Conservation (phyloP, 1,284 basidiomycete genomes). For the Chiua sp. region DNA sequence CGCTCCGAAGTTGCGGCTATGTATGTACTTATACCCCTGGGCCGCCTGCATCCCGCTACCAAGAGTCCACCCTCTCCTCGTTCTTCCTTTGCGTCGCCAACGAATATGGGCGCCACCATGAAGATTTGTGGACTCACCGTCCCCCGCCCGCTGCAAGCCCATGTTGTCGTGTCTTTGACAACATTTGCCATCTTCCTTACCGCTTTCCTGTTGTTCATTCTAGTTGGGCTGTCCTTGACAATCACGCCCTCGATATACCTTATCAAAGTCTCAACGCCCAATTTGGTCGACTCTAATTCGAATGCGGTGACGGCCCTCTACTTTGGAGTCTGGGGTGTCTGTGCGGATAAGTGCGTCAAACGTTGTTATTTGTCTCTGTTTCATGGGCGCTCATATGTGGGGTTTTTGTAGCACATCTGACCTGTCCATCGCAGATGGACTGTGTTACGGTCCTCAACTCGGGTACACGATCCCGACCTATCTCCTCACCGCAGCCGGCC, state of each 20-base stretch:
- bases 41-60: not conserved
- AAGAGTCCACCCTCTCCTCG: not conserved
- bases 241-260: slow-evolving; percentile 78
- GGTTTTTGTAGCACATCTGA: slow-evolving; percentile 13
- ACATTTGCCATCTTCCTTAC: slow-evolving; percentile 53
- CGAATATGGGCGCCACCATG: slow-evolving; percentile 21
- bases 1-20: not conserved
- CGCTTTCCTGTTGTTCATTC: slow-evolving; percentile 72
- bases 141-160: slow-evolving; percentile 46
- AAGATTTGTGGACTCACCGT: slow-evolving; percentile 22
- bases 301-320: slow-evolving; percentile 63
- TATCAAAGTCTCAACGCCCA: slow-evolving; percentile 54
- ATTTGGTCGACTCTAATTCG: slow-evolving; percentile 44
- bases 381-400: not conserved
- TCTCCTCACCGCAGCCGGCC: slow-evolving; percentile 47
- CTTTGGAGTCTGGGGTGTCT: slow-evolving; percentile 81
- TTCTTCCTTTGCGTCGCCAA: not conserved
- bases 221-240: slow-evolving; percentile 75
- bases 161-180: slow-evolving; percentile 51
- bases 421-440: slow-evolving; percentile 27
- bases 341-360: slow-evolving; percentile 54
- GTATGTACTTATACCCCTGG: not conserved
- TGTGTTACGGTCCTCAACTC: slow-evolving; percentile 62
- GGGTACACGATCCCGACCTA: slow-evolving; percentile 54
- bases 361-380: not conserved